Percentiles rank a stretch among this genome's conserved stretches.
phyloP scores from a whole-genome alignment of 202 grass and related monocot species.

The Hordeum pubiflorum region DNA sequence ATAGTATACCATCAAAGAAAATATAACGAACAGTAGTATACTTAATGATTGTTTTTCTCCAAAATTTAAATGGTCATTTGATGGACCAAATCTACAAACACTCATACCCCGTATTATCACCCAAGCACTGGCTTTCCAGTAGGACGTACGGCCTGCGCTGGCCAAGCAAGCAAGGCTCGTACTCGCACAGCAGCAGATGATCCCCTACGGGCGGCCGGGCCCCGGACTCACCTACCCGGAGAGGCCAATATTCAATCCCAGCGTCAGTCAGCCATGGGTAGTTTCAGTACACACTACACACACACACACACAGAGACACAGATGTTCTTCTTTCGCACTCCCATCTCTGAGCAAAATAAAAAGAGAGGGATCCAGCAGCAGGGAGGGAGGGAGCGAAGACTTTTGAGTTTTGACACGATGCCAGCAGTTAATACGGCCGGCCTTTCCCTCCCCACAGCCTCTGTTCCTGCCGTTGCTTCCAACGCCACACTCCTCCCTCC shows the following conservation, averaged over 20 bases:
- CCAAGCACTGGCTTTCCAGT: background rate
- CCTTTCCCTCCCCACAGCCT: no score
- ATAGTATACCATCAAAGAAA: background rate
- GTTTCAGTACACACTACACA: background rate
- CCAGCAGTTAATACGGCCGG: background rate
- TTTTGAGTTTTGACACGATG: background rate
- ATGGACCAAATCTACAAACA: no score
- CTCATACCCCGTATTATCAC: no score
- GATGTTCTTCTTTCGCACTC: background rate
- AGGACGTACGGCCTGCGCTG: background rate
- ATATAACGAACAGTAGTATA: no score
- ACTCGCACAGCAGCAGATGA: background rate
- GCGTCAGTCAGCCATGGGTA: background rate
- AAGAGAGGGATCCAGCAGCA: background rate
- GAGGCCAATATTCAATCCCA: background rate
- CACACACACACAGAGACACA: background rate
- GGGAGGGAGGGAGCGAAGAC: constrained; percentile 9
- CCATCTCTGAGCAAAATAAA: background rate
- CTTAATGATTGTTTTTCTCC: no score
- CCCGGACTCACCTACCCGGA: constrained; percentile 18
- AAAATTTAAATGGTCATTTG: no score
- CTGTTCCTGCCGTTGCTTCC: background rate
- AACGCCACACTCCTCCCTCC: background rate
- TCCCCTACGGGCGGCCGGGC: background rate
- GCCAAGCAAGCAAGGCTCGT: background rate